Evolutionary conservation across 164 flowering plant species (phyloP).

Genomic region (Liquidambar formosana): DNA sequence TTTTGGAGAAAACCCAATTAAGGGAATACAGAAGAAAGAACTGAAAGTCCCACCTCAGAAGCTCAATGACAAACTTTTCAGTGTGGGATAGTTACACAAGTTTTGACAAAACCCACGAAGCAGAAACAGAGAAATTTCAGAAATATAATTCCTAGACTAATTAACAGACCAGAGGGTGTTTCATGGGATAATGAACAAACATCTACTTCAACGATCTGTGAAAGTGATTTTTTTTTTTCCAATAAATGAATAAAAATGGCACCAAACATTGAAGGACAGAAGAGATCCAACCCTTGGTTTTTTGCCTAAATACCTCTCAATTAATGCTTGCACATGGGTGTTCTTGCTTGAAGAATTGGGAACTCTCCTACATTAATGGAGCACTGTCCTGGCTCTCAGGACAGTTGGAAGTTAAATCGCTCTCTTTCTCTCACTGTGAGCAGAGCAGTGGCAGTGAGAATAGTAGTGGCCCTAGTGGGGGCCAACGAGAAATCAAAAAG

Average conservation of each 20-base stretch:
- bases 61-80: background rate
- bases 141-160: too few species aligned
- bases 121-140: too few species aligned
- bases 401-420: background rate
- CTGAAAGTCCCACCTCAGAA: background rate
- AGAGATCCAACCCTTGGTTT: background rate
- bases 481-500: too few species aligned
- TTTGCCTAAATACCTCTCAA: constrained; percentile 7
- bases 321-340: constrained; percentile 29
- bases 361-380: constrained; percentile 15
- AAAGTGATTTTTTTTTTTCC: background rate
- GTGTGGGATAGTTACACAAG: too few species aligned
- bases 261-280: background rate
- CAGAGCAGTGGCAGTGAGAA: too few species aligned
- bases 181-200: background rate
- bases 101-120: too few species aligned
- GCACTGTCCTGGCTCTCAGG: background rate
- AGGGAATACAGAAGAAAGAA: background rate
- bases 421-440: background rate
- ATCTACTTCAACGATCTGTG: background rate
- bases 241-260: background rate
- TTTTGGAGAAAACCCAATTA: background rate
- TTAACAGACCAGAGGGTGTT: too few species aligned
- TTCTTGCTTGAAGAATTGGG: constrained; percentile 15
- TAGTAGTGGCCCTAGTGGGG: too few species aligned